These are phyloP conservation scores for Rhizopogon rudus DNA, from an alignment of 768 basidiomycete genomes.

Conservation along the genomic window DNA sequence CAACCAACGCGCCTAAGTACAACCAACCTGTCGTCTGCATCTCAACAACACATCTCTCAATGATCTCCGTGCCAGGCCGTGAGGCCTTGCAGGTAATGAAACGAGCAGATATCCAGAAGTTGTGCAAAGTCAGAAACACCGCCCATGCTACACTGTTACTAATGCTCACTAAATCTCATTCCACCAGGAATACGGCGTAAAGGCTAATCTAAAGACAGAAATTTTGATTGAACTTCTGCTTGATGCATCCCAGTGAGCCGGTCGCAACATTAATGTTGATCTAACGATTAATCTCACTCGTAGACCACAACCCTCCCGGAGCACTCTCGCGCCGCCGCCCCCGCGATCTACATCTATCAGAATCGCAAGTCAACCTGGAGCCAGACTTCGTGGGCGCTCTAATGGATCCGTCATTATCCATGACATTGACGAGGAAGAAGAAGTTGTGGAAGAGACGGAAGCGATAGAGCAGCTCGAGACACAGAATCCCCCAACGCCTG, in stretches of 20 bases:
- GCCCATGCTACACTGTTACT: conserved; percentile 9
- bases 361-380: conserved; percentile 22
- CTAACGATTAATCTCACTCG: conserved; percentile 26
- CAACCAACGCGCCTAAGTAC: conserved; percentile 28
- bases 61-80: conserved; percentile 40
- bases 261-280: conserved; percentile 29
- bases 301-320: conserved; percentile 23
- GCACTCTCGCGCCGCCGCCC: conserved; percentile 12
- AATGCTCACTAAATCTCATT: conserved; percentile 9
- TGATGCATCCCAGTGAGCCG: conserved; percentile 39
- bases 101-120: conserved; percentile 49
- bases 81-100: conserved; percentile 49
- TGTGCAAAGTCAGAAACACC: conserved; percentile 48
- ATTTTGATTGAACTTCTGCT: conserved; percentile 71
- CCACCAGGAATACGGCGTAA: conserved; percentile 69
- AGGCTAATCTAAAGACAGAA: conserved; percentile 79
- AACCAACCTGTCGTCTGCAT: conserved; percentile 3
- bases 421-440: conserved; percentile 40
- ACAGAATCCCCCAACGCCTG: conserved; percentile 11
- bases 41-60: conserved; percentile 12
- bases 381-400: conserved; percentile 27
- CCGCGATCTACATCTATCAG: conserved; percentile 29
- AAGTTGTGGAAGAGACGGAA: conserved; percentile 17
- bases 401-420: conserved; percentile 33
- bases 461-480: conserved; percentile 16